Percentiles rank a stretch among this genome's conserved stretches.
These are phyloP conservation scores for Exobasidium rhododendri DNA, from an alignment of 1,284 basidiomycete species.

Conservation along the genomic window DNA sequence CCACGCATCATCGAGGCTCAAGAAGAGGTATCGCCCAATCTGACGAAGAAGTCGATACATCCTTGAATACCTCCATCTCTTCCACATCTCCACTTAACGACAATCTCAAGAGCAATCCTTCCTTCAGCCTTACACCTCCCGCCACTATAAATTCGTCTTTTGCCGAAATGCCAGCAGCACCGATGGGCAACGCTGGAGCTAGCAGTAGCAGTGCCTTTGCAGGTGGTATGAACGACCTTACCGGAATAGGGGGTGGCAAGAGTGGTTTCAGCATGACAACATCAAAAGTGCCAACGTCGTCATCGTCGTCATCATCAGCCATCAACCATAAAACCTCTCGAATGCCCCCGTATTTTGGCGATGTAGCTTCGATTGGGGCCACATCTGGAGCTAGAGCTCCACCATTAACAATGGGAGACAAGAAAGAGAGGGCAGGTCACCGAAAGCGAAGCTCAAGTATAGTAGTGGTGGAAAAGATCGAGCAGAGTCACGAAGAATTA, in stretches of 20 bases:
- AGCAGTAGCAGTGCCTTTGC: neutral
- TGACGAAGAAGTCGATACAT: neutral
- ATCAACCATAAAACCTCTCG: neutral
- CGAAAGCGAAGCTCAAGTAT: conserved; percentile 39
- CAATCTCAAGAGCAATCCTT: neutral
- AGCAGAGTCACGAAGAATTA: conserved; percentile 56
- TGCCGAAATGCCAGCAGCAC: neutral
- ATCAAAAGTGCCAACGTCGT: no score
- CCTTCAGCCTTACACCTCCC: neutral
- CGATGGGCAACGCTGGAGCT: neutral
- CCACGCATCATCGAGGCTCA: neutral
- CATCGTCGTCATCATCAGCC: neutral
- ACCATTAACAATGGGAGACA: neutral
- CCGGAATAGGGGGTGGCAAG: neutral
- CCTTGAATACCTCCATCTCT: neutral
- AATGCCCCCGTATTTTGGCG: neutral
- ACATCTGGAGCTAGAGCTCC: neutral
- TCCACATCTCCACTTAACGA: neutral
- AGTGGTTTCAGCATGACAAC: neutral
- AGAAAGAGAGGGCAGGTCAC: conserved; percentile 7
- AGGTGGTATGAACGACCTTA: neutral
- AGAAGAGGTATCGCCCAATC: neutral
- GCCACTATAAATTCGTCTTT: neutral
- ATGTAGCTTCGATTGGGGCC: neutral
- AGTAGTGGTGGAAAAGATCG: conserved; percentile 56